These are phyloP conservation scores for Auricularia heimuer DNA, from an alignment of 768 basidiomycete genomes.

Conservation along the genomic window DNA sequence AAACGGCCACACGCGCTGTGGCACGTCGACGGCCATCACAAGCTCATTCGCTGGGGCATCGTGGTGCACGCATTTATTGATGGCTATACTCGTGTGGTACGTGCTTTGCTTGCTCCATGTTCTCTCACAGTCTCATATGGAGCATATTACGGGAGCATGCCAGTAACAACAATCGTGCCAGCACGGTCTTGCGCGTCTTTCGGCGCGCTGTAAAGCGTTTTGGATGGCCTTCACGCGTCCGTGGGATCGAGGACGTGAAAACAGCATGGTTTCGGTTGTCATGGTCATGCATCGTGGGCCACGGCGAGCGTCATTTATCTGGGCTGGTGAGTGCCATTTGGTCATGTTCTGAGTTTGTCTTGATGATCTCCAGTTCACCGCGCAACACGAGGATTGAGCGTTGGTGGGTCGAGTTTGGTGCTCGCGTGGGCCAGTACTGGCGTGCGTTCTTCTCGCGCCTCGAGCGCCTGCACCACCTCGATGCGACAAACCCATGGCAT, in stretches of 20 bases:
- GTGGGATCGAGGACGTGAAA: conserved; percentile 31
- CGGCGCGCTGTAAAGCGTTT: conserved; percentile 8
- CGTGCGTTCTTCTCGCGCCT: conserved; percentile 11
- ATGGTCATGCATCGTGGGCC: conserved; percentile 27
- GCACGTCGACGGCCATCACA: conserved; percentile 3
- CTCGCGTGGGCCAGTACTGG: conserved; percentile 12
- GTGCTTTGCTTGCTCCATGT: conserved; percentile 5
- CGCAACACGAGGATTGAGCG: conserved; percentile 13
- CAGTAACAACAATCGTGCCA: conserved; percentile 18
- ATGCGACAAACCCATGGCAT: conserved; percentile 8
- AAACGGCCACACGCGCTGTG: conserved; percentile 23
- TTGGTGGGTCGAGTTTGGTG: conserved; percentile 11
- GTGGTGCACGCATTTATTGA: conserved; percentile 10
- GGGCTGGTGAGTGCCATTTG: conserved; percentile 14
- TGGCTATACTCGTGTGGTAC: conserved; percentile 5
- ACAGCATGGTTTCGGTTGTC: conserved; percentile 21
- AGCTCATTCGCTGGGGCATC: conserved; percentile 1
- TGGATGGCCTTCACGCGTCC: conserved; percentile 20
- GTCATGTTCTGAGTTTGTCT: background rate
- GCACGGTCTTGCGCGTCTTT: conserved; percentile 19
- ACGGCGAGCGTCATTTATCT: conserved; percentile 22
- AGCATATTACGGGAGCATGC: conserved; percentile 13
- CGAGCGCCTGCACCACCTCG: conserved; percentile 8
- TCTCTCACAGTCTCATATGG: background rate
- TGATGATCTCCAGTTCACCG: conserved; percentile 7